Evolutionary conservation across 192 early-diverging fungal genomes (phyloP), one percentile per base, ranked within the genome.

Genomic region (Podila minutissima): DNA sequence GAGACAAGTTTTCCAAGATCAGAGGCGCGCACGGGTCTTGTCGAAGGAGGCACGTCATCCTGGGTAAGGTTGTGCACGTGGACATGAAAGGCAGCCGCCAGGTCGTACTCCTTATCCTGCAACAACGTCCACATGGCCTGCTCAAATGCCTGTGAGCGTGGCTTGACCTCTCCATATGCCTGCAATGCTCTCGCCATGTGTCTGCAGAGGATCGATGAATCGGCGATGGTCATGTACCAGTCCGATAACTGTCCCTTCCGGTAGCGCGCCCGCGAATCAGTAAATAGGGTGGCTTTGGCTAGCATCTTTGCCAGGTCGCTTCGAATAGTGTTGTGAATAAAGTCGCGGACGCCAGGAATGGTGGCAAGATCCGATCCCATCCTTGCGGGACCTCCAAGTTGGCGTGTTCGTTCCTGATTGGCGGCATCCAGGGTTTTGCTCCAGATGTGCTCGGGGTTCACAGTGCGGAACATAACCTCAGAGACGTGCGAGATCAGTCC

Each of bases 241-340:
- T 69, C 49, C 6, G 77, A 81, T n/a, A 81, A 57, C 33, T 46
- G 66, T 3, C 77, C 77, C 5, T 35, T 51, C 62, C 77, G 67
- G 6, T 22, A 26, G 2, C 4, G 51, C 35, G 35, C 48, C 2
- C 57, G 32, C 3, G 46, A 41, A 3, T 46, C 67, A 24, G 50
- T 22, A 5, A 29, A 3, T 1, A 24, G 8, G 5, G 50, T 24
- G 20, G 49, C 62, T 0, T 53, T 51, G 4, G 77, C 77, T 17
- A 65, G 63, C 31, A 72, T 72, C 77, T 57, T 69, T n/a, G 71
- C 70, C 12, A 81, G 26, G 10, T 48, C 29, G 17, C 53, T 50
- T 19, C 49, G 24, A 7, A 81, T 26, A 10, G 55, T 32, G 0
- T n/a, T 10, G 15, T 38, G 19, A 10, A 50, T 53, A 61, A 72